Evolutionary conservation across 331 rosid species (phyloP).

Genomic region (Prunus yedoensis): DNA sequence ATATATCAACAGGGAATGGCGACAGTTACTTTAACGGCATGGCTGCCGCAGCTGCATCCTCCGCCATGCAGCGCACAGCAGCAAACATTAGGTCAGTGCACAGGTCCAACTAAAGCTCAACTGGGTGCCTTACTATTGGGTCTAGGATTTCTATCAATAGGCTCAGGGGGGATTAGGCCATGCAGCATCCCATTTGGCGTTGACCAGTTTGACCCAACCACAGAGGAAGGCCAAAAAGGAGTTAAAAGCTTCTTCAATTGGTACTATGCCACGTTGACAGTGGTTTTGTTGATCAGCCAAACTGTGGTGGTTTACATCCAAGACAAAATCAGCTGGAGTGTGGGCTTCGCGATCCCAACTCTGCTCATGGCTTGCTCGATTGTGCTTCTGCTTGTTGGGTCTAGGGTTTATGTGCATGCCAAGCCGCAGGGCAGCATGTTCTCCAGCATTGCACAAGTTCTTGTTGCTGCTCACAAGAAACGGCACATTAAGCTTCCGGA

Average conservation of each 20-base stretch:
- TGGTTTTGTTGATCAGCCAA: constrained; percentile 40
- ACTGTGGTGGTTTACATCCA: constrained; percentile 62
- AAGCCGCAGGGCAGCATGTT: constrained; percentile 59
- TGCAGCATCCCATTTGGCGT: constrained; percentile 87
- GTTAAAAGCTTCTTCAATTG: constrained; percentile 51
- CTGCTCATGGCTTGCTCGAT: constrained; percentile 34
- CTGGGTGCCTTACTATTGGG: constrained; percentile 39
- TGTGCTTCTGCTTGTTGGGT: constrained; percentile 29
- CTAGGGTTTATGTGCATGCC: constrained; percentile 33
- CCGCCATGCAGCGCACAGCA: constrained; percentile 37
- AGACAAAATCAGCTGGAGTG: constrained; percentile 63
- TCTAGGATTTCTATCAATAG: constrained; percentile 53
- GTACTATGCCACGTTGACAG: constrained; percentile 52
- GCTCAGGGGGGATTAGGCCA: constrained; percentile 80
- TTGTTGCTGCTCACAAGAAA: constrained; percentile 65
- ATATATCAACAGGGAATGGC: constrained; percentile 62
- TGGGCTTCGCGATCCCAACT: constrained; percentile 57
- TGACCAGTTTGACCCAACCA: constrained; percentile 47
- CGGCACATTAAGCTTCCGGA: constrained; percentile 31
- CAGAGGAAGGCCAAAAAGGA: constrained; percentile 66
- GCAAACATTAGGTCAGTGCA: constrained; percentile 38
- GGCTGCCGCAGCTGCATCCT: constrained; percentile 72
- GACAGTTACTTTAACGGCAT: constrained; percentile 57
- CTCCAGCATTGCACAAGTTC: constrained; percentile 44
- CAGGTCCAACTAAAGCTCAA: constrained; percentile 32